These are phyloP conservation scores for Marsdenia floribunda DNA, from an alignment of 257 asterid species.

Conservation along the genomic window DNA sequence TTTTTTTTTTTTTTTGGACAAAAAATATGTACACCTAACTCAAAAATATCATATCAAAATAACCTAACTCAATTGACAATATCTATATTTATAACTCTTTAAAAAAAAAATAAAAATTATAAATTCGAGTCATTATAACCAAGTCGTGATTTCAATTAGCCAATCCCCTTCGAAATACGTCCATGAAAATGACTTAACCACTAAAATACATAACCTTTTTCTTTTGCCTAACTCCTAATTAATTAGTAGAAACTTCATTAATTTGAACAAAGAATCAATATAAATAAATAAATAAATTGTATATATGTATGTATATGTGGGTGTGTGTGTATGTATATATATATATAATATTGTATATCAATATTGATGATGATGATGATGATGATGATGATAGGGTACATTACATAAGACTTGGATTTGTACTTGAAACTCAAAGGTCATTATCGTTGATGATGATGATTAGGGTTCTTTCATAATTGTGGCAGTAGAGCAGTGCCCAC, in stretches of 20 bases:
- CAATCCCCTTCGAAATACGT: neutral
- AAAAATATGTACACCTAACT: too few species aligned
- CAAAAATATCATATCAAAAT: too few species aligned
- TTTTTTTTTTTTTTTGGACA: too few species aligned
- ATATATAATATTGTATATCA: neutral
- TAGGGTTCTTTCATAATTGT: neutral
- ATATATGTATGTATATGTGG: neutral
- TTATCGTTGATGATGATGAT: neutral
- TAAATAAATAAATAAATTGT: neutral
- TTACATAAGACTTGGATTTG: neutral
- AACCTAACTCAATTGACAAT: too few species aligned
- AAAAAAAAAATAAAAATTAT: too few species aligned
- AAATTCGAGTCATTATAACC: too few species aligned
- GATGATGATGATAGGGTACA: slow-evolving; percentile 1
- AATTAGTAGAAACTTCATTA: neutral
- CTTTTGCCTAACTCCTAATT: neutral
- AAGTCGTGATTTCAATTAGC: too few species aligned
- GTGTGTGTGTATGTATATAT: too few species aligned
- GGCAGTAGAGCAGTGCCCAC: neutral
- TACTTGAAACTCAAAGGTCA: neutral
- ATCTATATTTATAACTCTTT: too few species aligned
- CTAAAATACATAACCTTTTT: neutral
- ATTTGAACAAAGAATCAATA: neutral
- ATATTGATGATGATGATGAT: neutral
- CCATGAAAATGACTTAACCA: neutral